Conservation (phyloP, 2,329 filamentous ascomycete species). For the Fusarium vanettenii region DNA sequence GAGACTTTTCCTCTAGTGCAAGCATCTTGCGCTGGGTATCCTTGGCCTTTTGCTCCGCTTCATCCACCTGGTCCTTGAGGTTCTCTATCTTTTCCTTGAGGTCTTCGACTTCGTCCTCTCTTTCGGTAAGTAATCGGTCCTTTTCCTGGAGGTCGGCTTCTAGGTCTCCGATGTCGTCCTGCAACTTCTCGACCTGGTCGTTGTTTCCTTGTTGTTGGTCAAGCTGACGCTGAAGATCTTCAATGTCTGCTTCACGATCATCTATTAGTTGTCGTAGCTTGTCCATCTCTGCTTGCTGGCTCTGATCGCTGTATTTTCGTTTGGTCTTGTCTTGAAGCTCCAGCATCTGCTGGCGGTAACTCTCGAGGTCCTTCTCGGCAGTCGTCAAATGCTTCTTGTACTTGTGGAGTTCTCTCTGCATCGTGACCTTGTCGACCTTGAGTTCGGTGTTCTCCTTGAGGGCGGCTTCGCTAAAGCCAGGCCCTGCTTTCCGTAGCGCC, state of each 20-base stretch:
- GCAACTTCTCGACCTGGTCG: conserved; percentile 73
- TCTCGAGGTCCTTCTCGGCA: conserved; percentile 88
- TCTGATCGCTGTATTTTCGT: conserved; percentile 78
- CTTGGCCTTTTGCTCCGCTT: conserved; percentile 69
- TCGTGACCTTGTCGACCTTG: conserved; percentile 90
- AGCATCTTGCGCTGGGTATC: conserved; percentile 61
- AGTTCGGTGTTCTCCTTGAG: conserved; percentile 96
- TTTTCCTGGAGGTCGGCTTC: conserved; percentile 82
- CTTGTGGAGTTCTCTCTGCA: conserved; percentile 86
- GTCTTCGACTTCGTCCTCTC: conserved; percentile 79
- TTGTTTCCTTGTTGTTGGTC: conserved; percentile 66
- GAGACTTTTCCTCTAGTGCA: conserved; percentile 69
- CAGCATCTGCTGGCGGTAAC: conserved; percentile 82
- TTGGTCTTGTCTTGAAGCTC: conserved; percentile 87
- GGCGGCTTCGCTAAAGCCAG: conserved; percentile 88
- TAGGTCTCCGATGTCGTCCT: conserved; percentile 79
- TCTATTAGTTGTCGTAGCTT: conserved; percentile 67
- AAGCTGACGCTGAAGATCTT: conserved; percentile 70
- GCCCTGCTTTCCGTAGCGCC: conserved; percentile 85
- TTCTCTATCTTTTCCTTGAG: conserved; percentile 69
- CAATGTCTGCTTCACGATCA: conserved; percentile 69
- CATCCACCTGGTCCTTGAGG: conserved; percentile 66
- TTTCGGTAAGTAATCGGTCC: conserved; percentile 77
- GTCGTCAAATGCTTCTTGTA: conserved; percentile 86
- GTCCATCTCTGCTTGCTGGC: conserved; percentile 70